Evolutionary conservation across 768 basidiomycete genomes (phyloP), one percentile per base, ranked within the genome.

Genomic region (Austroboletus festivus): DNA sequence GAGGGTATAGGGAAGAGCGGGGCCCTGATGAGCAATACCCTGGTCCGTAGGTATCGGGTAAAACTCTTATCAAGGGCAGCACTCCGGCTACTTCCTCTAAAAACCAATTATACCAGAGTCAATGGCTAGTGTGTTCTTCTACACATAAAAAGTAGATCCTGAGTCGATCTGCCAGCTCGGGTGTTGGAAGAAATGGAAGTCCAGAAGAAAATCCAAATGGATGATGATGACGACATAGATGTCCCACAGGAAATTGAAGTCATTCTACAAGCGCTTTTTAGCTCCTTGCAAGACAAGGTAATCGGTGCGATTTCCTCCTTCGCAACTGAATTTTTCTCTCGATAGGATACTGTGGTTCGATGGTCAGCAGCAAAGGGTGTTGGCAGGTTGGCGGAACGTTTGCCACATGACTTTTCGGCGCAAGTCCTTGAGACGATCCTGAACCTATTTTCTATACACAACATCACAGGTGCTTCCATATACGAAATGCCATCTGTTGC

Each of bases 341-440:
- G 44, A 15, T 56, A 98, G 94, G 94, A 96, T 59, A 97, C 95
- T 0, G 74, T 93, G 22, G 92, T 98, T 12, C 86, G 96, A 42
- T 97, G 91, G 81, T 93, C 95, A 13, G 82, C 92, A 5, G 89
- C 96, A 10, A 99, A 98, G 68, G 89, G 89, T 33, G 71, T 97
- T 9, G 89, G 93, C 8, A 82, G 93, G 7, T 79, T 97, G 38
- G 77, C 89, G 2, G 84, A 88, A 55, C 79, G 88, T 33, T 78
- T 99, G 1, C 89, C 96, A 2, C 50, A 68, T 1, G 83, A 85
- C 28, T 88, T 92, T 56, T 74, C 81, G 2, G 70, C 77, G 28
- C 92, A 98, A 63, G 83, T 98, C n/a, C 68, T 95, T 4, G 84
- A 88, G 44, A 89, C 82, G 5, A 71, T 93, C 28, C 71, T 93